These are phyloP conservation scores for Blastobotrys capitulatus DNA, from an alignment of 1,139 yeast species.

Conservation along the genomic window DNA sequence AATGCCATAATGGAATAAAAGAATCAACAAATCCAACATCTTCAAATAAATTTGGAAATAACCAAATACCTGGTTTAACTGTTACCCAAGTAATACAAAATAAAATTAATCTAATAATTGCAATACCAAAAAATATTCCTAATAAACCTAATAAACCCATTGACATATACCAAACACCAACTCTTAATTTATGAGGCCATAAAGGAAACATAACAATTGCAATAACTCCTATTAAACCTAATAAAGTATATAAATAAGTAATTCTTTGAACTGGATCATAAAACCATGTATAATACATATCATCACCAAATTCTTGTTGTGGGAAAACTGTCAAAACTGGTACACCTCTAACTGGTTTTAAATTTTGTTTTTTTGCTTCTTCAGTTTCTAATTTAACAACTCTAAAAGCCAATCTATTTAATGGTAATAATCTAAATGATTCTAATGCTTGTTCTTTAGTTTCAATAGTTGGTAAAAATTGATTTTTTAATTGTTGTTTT, in stretches of 20 bases:
- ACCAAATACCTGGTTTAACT: conserved; percentile 75
- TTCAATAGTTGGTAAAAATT: conserved; percentile 55
- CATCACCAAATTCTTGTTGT: conserved; percentile 69
- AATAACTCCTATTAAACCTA: conserved; percentile 64
- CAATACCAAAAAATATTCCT: conserved; percentile 69
- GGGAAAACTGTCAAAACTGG: conserved; percentile 66
- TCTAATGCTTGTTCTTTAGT: conserved; percentile 54
- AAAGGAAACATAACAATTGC: conserved; percentile 85
- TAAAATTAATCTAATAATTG: conserved; percentile 71
- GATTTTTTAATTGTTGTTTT: conserved; percentile 46
- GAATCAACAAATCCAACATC: conserved; percentile 94
- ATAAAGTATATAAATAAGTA: conserved; percentile 55
- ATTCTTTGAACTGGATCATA: conserved; percentile 71
- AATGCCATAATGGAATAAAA: conserved; percentile 81
- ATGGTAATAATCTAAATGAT: conserved; percentile 62
- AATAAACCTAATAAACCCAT: conserved; percentile 71
- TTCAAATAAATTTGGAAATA: conserved; percentile 92
- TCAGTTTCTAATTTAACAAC: conserved; percentile 51
- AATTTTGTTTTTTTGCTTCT: conserved; percentile 58
- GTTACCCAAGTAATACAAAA: conserved; percentile 58
- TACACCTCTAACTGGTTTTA: conserved; percentile 65
- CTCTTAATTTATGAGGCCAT: conserved; percentile 90
- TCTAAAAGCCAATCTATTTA: conserved; percentile 70
- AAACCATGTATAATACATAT: conserved; percentile 82
- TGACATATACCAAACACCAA: conserved; percentile 87